Evolutionary conservation across 1,139 yeast genomes (phyloP), one percentile per base, ranked within the genome.

Genomic region (Hansenula sp.): DNA sequence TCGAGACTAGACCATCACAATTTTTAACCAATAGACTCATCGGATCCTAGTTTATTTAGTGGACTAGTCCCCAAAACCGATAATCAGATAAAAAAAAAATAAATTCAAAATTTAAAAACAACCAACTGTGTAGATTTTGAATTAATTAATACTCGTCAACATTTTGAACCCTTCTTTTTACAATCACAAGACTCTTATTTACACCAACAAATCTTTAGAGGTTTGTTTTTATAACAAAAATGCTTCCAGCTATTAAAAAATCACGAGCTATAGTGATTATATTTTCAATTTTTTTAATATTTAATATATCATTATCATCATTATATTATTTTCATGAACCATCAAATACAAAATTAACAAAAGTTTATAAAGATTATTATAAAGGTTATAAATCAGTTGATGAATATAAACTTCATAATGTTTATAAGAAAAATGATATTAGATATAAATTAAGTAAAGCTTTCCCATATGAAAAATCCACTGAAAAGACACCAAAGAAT

Each of bases 401-500:
- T 34, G 51, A 45, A n/a, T 45, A 36, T 28, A 36, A 45, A 6
- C 28, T 36, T 13, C 41, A 42, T 29, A 21, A 32, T 11, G 29
- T 45, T 12, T 47, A 21, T 33, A 21, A 42, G 19, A 17, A 19
- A 16, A 28, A 29, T 14, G 44, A 41, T 14, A 32, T 47, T 8
- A 39, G 51, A 14, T 28, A 27, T 14, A 38, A 36, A 19, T 29
- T 47, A n/a, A 44, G 49, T 2, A 19, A 34, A 27, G 42, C 34
- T 1, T 47, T 47, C 45, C 51, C 51, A 6, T 47, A 47, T 30
- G 34, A 39, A 29, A 45, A 42, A 33, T 16, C 40, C 11, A 29
- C 45, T 9, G 29, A 27, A 9, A 17, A 33, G 10, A 6, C 21
- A 12, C 34, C 29, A 16, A 38, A 18, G 26, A 17, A 28, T 13